Evolutionary conservation across 2,329 filamentous ascomycete species (phyloP).

Genomic region (Penicillium concentricum): DNA sequence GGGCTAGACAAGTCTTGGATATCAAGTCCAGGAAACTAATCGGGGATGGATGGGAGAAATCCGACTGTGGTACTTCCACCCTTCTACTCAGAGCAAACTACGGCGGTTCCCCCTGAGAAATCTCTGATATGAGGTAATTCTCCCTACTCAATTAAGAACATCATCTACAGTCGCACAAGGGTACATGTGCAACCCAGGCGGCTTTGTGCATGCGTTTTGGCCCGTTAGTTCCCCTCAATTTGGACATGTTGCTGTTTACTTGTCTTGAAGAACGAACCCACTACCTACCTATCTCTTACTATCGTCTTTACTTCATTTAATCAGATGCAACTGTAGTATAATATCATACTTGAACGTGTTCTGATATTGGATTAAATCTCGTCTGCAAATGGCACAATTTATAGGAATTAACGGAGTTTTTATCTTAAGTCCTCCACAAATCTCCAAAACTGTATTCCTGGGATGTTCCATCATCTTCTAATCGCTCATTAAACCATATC

Average conservation of each 20-base stretch:
- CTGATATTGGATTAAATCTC: not conserved
- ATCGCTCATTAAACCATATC: no score
- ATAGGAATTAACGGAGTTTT: not conserved
- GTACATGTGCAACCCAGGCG: not conserved
- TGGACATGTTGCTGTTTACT: no score
- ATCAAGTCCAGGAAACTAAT: not conserved
- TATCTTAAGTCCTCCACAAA: not conserved
- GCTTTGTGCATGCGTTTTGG: not conserved
- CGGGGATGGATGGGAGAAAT: not conserved
- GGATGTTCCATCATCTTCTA: not conserved
- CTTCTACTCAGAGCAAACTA: not conserved
- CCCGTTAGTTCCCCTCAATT: not conserved
- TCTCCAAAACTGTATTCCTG: no score
- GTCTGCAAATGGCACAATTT: no score
- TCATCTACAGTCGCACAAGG: not conserved
- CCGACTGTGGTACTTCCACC: not conserved
- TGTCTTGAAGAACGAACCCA: accelerated
- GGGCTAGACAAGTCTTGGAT: no score
- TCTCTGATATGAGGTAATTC: not conserved
- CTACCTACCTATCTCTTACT: accelerated
- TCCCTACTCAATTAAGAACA: not conserved
- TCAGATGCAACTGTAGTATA: no score
- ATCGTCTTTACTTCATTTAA: no score
- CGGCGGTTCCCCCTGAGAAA: no score
- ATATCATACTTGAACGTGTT: not conserved